phyloP scores from a whole-genome alignment of 441 rosid genomes.

The Bocquillonia castaneifolia region DNA sequence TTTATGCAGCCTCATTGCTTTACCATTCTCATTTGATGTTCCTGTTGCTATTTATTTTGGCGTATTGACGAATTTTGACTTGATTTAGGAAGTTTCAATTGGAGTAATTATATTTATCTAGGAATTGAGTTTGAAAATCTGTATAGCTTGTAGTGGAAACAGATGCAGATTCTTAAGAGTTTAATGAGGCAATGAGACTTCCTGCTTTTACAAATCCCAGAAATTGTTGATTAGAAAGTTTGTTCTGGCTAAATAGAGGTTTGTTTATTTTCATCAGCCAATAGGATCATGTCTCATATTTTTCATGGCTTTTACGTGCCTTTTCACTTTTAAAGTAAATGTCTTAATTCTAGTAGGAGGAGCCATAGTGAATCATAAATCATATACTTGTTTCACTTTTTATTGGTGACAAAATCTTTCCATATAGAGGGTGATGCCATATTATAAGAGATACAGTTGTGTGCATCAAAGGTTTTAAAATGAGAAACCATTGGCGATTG shows the following conservation, averaged over 20 bases:
- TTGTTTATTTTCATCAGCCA: no score
- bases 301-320: no score
- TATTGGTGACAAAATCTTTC: no score
- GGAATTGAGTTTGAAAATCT: background rate
- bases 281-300: background rate
- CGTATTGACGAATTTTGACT: background rate
- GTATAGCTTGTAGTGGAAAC: background rate
- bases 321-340: no score
- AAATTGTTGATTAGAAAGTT: slow-evolving; percentile 3
- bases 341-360: no score
- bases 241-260: background rate
- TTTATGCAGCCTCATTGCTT: background rate
- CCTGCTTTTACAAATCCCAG: background rate
- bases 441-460: no score
- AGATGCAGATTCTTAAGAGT: background rate
- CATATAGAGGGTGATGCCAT: no score
- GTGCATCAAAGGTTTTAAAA: no score
- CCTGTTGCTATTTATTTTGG: background rate
- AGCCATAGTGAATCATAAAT: no score
- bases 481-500: no score
- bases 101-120: background rate
- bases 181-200: background rate
- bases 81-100: background rate
- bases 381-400: no score
- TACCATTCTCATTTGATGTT: background rate